Base-by-base conservation (phyloP, 2,329 filamentous ascomycete genomes). In the Trichoderma breve region DNA sequence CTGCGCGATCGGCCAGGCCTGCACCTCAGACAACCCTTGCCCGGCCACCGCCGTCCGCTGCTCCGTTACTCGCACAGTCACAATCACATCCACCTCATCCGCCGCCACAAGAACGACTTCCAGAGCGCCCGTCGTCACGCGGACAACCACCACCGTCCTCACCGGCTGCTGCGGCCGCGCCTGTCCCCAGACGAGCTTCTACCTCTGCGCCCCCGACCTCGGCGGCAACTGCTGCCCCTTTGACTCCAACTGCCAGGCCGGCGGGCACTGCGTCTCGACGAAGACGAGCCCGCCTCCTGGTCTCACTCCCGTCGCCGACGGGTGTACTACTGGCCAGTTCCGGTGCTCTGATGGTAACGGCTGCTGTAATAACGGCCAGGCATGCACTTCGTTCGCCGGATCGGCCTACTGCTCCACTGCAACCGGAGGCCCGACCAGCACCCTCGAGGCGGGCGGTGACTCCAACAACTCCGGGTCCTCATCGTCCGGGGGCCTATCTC, bases 221-320 rank as follows among this genome's bases (percentile, higher is more conserved):
- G 86, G 87, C 71, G 83, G 83, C 21, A 81, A 82, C 64, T 89
- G 88, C 79, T 89, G 88, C 75, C 68, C 75, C 9, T 86, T 83
- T 74, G 84, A 82, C 53, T 79, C 78, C 21, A 77, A 80, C 12
- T 89, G 87, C 76, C 79, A 76, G 18, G 76, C 78, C 3, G 77
- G 75, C 53, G 75, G 80, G 3, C 55, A 72, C 5, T 88, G 82
- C 75, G 74, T 85, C 73, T 70, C 80, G 34, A 78, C 80, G 26
- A 77, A 71, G 30, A 71, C 77, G 51, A 26, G 77, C 4, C 61
- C 69, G n/a, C 69, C 78, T 3, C 76, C 77, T 1, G 32, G 80
- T 14, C 79, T 83, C 6, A 79, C 81, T 0, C 78, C 80, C 55
- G 73, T 82, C n/a, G 80, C 82, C 3, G 77, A 78, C 60, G 83